These are phyloP conservation scores for Lepidopterella palustris DNA, from an alignment of 495 filamentous ascomycete species.

Conservation along the genomic window DNA sequence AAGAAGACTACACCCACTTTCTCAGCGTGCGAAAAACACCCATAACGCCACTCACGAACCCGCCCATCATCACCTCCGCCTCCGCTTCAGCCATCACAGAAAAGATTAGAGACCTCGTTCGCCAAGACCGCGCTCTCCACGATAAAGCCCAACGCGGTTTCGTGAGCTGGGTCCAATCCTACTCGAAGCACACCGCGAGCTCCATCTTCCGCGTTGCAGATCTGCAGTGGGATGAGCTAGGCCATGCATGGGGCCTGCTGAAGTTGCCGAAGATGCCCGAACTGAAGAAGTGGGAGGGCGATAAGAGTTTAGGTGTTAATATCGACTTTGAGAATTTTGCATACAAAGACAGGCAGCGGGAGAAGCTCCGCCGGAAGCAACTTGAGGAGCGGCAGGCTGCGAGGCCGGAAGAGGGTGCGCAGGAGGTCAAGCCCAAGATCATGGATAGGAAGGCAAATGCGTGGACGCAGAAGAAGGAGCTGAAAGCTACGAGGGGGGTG, in stretches of 20 bases:
- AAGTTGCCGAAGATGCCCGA: constrained; percentile 94
- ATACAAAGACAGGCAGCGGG: constrained; percentile 73
- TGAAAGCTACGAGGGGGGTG: constrained; percentile 55
- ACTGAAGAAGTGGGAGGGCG: constrained; percentile 59
- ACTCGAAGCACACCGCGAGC: constrained; percentile 81
- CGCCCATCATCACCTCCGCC: constrained; percentile 46
- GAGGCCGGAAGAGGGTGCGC: constrained; percentile 20
- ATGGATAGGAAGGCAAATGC: constrained; percentile 66
- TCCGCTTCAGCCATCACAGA: constrained; percentile 50
- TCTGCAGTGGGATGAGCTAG: constrained; percentile 77
- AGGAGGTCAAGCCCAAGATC: constrained; percentile 41
- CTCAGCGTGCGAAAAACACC: constrained; percentile 86
- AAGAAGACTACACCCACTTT: constrained; percentile 85
- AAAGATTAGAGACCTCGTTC: constrained; percentile 54
- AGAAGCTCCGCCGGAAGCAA: constrained; percentile 58
- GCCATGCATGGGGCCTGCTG: constrained; percentile 74
- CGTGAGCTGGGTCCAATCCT: constrained; percentile 84
- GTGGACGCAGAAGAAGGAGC: constrained; percentile 79
- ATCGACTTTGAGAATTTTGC: constrained; percentile 56
- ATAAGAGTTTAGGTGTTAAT: constrained; percentile 54
- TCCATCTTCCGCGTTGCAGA: constrained; percentile 84
- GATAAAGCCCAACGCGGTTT: constrained; percentile 87
- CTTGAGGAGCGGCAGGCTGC: constrained; percentile 33
- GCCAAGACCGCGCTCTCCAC: constrained; percentile 71
- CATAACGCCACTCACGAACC: constrained; percentile 53